Evolutionary conservation across 1,284 basidiomycete genomes (phyloP), one percentile per base, ranked within the genome.

Genomic region (Polyporus tsugae): DNA sequence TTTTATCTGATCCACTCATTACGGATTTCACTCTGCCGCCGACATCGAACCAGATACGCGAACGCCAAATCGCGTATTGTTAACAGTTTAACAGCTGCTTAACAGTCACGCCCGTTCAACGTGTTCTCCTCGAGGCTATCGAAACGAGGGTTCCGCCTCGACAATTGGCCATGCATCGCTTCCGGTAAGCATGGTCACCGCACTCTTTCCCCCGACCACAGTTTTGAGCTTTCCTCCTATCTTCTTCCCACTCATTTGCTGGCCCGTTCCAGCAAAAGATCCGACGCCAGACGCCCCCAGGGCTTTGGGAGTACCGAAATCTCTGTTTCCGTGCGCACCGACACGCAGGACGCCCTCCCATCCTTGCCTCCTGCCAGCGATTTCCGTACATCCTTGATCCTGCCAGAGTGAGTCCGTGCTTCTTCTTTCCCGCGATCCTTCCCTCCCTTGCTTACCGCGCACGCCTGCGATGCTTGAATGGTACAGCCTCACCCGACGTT

Each of bases 381-480:
- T 79, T 95, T 95, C 82, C 89, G 93, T 73, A 93, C 93, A 35
- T 93, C 92, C 69, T 85, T 91, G 76, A 94, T 95, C 74, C 81
- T 95, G 65, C 92, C 92, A 78, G 91, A 91, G 93, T 95, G 80
- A 82, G 91, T 85, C 66, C 64, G 33, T 62, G 61, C 61, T 74
- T 49, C 60, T 68, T 70, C 65, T 64, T 62, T 73, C 72, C 70
- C 67, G 67, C 68, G 60, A 70, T 64, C 70, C 66, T 67, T 58
- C 61, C 55, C 57, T 61, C 10, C 55, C 55, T 46, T 42, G 58
- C 69, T 72, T 67, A 72, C 35, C 35, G 19, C 61, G 15, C 38
- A 36, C 53, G 58, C 59, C 55, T 22, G 49, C 61, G 63, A 73
- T 76, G 72, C 68, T 76, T 46, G 64, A 72, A 73, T 78, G 71